phyloP scores from a whole-genome alignment of 495 filamentous ascomycete species.

The Xylaria telfairii region DNA sequence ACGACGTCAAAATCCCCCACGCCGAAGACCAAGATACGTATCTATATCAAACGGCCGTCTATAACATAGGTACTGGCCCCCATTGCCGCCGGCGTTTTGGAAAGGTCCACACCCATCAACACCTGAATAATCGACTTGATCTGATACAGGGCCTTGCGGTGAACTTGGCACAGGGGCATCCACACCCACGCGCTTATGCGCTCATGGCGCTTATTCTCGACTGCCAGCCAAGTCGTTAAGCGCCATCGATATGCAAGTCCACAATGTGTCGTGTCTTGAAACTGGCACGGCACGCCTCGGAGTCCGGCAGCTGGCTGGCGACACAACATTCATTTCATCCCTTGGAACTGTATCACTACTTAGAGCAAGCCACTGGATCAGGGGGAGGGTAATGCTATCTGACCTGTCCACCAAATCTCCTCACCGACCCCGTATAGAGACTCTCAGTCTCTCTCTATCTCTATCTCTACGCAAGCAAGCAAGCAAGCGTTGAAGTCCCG shows the following conservation, averaged over 20 bases:
- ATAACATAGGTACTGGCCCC: not conserved
- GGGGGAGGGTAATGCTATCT: not conserved
- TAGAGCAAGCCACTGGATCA: not conserved
- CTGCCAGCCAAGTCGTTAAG: constrained; percentile 12
- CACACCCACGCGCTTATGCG: constrained; percentile 20
- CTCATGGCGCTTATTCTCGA: constrained; percentile 13
- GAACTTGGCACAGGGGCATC: not conserved
- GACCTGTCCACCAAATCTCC: not conserved
- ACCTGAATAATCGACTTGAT: not conserved
- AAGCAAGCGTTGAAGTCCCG: not conserved
- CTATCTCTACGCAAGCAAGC: not conserved
- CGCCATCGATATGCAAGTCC: constrained; percentile 8
- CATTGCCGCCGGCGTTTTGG: not conserved
- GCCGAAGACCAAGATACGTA: not conserved
- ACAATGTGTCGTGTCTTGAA: not conserved
- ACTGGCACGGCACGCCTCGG: not conserved
- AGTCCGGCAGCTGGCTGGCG: constrained; percentile 8
- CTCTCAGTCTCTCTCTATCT: not conserved
- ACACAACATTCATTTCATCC: not conserved
- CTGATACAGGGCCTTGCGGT: constrained; percentile 1
- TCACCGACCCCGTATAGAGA: not conserved
- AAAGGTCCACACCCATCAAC: not conserved
- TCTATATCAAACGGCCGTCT: not conserved
- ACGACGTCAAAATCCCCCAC: not conserved
- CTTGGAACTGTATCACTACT: not conserved